A percentile compares a stretch with the other conserved stretches of the same genome.
These are phyloP conservation scores for Gloeophyllum trabeum DNA, from an alignment of 768 basidiomycete genomes.

Conservation along the genomic window DNA sequence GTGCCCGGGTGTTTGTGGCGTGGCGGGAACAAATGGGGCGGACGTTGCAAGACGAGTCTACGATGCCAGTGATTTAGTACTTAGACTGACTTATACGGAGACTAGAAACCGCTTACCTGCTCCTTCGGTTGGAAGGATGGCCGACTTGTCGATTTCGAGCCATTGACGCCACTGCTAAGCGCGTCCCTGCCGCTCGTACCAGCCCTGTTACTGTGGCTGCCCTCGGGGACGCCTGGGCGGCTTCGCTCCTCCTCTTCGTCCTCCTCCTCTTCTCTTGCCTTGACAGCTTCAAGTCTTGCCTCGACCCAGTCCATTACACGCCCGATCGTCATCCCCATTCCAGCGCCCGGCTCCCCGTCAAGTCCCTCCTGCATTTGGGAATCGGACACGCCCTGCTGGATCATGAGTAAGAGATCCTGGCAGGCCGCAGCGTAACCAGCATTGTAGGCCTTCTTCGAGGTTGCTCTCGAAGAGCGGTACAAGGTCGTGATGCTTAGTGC, in stretches of 20 bases:
- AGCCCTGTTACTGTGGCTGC: too few relatives aligned
- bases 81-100: background rate
- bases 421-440: conserved; percentile 74
- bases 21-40: background rate
- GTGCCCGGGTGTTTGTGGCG: background rate
- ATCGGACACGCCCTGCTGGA: conserved; percentile 58
- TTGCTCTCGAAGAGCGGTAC: conserved; percentile 67
- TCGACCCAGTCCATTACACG: conserved; percentile 81
- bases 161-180: conserved; percentile 13
- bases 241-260: conserved; percentile 73
- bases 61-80: background rate
- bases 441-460: conserved; percentile 73
- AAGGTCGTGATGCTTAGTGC: conserved; percentile 79
- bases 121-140: background rate
- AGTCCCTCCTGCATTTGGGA: conserved; percentile 34
- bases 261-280: conserved; percentile 66
- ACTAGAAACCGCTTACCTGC: background rate
- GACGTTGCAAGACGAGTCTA: background rate
- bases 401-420: conserved; percentile 69
- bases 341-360: conserved; percentile 33
- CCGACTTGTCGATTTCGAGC: conserved; percentile 5
- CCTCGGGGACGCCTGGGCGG: background rate
- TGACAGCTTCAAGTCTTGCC: conserved; percentile 68
- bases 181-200: conserved; percentile 26
- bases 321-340: conserved; percentile 65